Base-by-base conservation (phyloP, 176 grass and related monocot genomes). In the Luzula sylvatica region DNA sequence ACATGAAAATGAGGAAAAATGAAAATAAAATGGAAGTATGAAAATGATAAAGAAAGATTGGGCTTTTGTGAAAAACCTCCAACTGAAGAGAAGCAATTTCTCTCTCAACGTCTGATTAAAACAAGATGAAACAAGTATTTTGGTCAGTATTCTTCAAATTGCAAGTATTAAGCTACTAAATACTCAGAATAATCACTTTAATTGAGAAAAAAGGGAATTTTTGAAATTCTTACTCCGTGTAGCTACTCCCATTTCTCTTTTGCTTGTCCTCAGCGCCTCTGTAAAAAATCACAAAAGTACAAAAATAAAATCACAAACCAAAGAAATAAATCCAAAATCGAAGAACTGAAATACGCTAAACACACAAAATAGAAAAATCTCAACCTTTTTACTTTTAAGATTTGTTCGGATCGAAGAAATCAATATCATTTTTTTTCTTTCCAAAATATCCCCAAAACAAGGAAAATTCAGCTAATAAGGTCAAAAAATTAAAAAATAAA, bases 251-350 rank as follows among this genome's bases (percentile, higher is more conserved):
- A 90, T 98, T 49, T 98, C 92, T 50, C 85, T 75, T 53, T 98
- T 98, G 78, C 92, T 98, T 2, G 85, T 90, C 81, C 92, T 72
- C 41, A 98, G 78, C 60, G 85, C 74, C 71, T 98, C 92, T 98
- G 78, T 69, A 74, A 65, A 38, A 60, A 68, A 44, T 35, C n/a
- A 46, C 5, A 20, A 49, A 53, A 59, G 11, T 6, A 2, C 1
- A 38, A 57, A 80, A 68, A n/a, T n/a, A n/a, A n/a, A n/a, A n/a
- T n/a, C n/a, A n/a, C n/a, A 56, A 55, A 71, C 57, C 52, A 46
- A 28, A 26, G 44, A n/a, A 30, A 41, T 8, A 14, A 24, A 20
- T 15, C 8, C 11, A 20, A 42, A 67, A 41, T 38, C 16, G 7
- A 44, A 61, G 20, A 1, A 45, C 25, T 19, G 18, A 22, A 51